phyloP scores from a whole-genome alignment of 1,139 yeast genomes.

The Candida neerlandica region DNA sequence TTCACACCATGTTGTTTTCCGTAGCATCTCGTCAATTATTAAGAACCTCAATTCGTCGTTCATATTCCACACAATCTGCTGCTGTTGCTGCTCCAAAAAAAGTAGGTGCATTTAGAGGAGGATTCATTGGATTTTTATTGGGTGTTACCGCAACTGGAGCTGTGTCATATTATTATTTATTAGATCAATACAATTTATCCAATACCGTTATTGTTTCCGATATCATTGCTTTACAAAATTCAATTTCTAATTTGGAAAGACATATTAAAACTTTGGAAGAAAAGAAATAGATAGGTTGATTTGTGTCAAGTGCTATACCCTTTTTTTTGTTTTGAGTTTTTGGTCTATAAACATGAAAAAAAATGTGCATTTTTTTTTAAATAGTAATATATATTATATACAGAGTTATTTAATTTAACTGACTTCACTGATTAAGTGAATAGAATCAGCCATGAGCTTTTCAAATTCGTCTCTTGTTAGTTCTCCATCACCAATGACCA shows the following conservation, averaged over 20 bases:
- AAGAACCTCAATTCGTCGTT: constrained; percentile 32
- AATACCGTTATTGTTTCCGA: constrained; percentile 75
- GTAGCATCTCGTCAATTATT: constrained; percentile 23
- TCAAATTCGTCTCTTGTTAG: constrained; percentile 27
- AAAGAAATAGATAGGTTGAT: constrained; percentile 26
- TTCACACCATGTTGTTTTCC: constrained; percentile 5
- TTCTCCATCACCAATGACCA: constrained; percentile 35
- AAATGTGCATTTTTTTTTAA: background rate
- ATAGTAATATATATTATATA: background rate
- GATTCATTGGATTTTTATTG: constrained; percentile 71
- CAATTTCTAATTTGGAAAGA: constrained; percentile 67
- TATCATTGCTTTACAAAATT: constrained; percentile 67
- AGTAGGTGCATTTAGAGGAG: constrained; percentile 68
- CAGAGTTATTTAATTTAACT: constrained; percentile 3
- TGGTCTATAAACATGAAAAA: background rate
- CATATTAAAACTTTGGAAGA: constrained; percentile 60
- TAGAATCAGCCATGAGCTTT: constrained; percentile 30
- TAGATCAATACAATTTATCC: constrained; percentile 76
- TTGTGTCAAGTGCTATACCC: too few species aligned
- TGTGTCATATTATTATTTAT: constrained; percentile 73
- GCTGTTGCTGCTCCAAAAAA: constrained; percentile 29
- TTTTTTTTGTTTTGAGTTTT: background rate
- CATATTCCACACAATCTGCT: constrained; percentile 35
- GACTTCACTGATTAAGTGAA: constrained; percentile 23
- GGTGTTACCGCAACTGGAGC: constrained; percentile 78